These are phyloP conservation scores for Curvularia spicifera DNA, from an alignment of 2,329 filamentous ascomycete genomes.

Conservation along the genomic window DNA sequence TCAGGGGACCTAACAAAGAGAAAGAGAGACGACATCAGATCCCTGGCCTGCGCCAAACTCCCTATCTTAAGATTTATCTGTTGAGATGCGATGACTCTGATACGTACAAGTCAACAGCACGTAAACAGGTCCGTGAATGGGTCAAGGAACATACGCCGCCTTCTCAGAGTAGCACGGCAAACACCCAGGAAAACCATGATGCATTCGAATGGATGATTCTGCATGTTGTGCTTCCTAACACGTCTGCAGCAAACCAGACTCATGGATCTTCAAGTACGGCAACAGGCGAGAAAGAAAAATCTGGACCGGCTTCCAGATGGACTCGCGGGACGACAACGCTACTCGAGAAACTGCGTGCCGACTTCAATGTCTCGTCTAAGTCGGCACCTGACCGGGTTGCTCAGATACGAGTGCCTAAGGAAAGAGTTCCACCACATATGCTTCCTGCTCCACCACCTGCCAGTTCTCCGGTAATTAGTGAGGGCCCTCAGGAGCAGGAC, in stretches of 20 bases:
- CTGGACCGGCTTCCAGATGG: slow-evolving; percentile 72
- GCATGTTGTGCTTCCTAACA: slow-evolving; percentile 90
- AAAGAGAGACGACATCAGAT: slow-evolving; percentile 86
- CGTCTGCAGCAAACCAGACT: slow-evolving; percentile 78
- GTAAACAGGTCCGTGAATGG: slow-evolving; percentile 87
- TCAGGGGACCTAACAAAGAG: slow-evolving; percentile 29
- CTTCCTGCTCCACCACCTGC: slow-evolving; percentile 53
- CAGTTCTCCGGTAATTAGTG: slow-evolving; percentile 50
- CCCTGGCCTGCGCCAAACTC: slow-evolving; percentile 87
- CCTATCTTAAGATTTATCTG: slow-evolving; percentile 89
- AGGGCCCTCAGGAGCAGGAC: slow-evolving; percentile 78
- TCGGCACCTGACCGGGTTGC: slow-evolving; percentile 76
- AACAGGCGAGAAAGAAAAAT: slow-evolving; percentile 69
- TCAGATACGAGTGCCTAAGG: slow-evolving; percentile 76
- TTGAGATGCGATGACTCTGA: slow-evolving; percentile 96
- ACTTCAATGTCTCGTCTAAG: slow-evolving; percentile 85
- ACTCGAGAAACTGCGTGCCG: slow-evolving; percentile 84
- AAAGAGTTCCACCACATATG: slow-evolving; percentile 54
- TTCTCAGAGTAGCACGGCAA: slow-evolving; percentile 61
- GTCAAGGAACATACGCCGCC: slow-evolving; percentile 74
- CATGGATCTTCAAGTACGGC: slow-evolving; percentile 60
- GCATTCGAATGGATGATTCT: slow-evolving; percentile 95
- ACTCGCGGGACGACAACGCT: slow-evolving; percentile 80
- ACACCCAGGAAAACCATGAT: slow-evolving; percentile 88
- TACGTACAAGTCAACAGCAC: slow-evolving; percentile 80